These are phyloP conservation scores for Phyllosticta citrichinensis DNA, from an alignment of 2,329 filamentous ascomycete genomes.

Conservation along the genomic window DNA sequence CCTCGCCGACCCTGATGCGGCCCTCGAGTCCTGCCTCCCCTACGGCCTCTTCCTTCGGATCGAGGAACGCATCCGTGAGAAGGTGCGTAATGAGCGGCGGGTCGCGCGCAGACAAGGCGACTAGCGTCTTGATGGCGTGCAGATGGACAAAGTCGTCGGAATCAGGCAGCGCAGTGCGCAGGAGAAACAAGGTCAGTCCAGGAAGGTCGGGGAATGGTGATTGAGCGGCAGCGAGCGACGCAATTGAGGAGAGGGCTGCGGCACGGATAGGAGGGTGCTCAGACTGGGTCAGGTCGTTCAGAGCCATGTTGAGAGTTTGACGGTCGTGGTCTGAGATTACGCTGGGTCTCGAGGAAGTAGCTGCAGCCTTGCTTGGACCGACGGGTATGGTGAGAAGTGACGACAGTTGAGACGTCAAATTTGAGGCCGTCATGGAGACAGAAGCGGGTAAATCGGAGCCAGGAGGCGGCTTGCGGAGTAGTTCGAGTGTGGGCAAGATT, in stretches of 20 bases:
- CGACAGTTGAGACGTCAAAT: slow-evolving; percentile 32
- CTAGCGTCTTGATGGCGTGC: slow-evolving; percentile 55
- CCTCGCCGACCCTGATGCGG: slow-evolving; percentile 58
- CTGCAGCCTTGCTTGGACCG: not conserved
- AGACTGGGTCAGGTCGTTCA: slow-evolving; percentile 14
- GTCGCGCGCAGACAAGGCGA: slow-evolving; percentile 51
- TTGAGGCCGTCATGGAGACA: not conserved
- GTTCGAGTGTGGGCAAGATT: slow-evolving; percentile 19
- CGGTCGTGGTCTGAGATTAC: slow-evolving; percentile 33
- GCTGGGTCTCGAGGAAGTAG: not conserved
- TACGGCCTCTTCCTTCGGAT: slow-evolving; percentile 41
- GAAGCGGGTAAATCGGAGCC: slow-evolving; percentile 30
- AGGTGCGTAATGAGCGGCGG: slow-evolving; percentile 53
- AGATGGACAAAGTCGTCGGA: slow-evolving; percentile 63
- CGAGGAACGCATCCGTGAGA: slow-evolving; percentile 57
- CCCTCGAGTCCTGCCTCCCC: slow-evolving; percentile 43
- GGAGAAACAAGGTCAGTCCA: slow-evolving; percentile 51
- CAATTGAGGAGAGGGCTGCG: slow-evolving; percentile 24
- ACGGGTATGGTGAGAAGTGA: slow-evolving; percentile 34
- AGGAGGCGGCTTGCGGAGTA: slow-evolving; percentile 15
- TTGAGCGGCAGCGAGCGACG: slow-evolving; percentile 45
- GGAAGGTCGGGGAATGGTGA: slow-evolving; percentile 55
- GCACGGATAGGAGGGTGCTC: slow-evolving; percentile 27
- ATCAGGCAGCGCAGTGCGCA: slow-evolving; percentile 55
- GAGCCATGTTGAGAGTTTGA: not conserved